phyloP scores from a whole-genome alignment of 2,329 filamentous ascomycete species.

The Botrytis hyacinthi region DNA sequence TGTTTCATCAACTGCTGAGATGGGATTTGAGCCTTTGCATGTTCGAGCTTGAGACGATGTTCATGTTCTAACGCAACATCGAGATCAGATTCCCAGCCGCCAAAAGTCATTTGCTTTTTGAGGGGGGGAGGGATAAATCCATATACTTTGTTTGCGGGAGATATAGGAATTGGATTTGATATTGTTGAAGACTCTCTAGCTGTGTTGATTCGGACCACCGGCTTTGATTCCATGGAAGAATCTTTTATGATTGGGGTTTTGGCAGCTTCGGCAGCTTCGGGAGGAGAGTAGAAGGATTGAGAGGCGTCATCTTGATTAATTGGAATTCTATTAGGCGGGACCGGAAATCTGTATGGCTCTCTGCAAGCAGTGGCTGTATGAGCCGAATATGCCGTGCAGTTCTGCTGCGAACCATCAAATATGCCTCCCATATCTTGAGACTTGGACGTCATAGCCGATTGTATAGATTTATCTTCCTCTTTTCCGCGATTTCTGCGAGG shows the following conservation, averaged over 20 bases:
- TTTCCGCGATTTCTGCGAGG: background rate
- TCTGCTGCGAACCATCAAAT: conserved; percentile 13
- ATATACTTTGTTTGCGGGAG: conserved; percentile 5
- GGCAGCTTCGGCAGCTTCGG: background rate
- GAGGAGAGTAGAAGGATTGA: background rate
- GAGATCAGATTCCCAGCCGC: background rate
- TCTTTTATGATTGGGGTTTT: background rate
- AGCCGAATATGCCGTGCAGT: conserved; percentile 2
- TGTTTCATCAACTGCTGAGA: background rate
- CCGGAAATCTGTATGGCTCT: conserved; percentile 12
- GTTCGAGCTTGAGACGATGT: background rate
- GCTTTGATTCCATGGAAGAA: background rate
- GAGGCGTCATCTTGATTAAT: background rate
- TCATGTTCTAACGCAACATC: conserved; percentile 8
- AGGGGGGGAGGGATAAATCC: conserved; percentile 7
- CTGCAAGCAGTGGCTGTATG: conserved; percentile 5
- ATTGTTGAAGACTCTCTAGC: background rate
- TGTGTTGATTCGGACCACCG: background rate
- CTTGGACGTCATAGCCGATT: background rate
- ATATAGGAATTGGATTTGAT: background rate
- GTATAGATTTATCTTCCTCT: background rate
- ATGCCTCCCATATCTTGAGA: background rate
- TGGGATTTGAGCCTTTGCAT: background rate
- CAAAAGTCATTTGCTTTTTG: background rate
- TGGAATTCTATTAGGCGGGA: background rate